Evolutionary conservation across 176 grass and related monocot genomes (phyloP).

Genomic region (Triticum dicoccoides): DNA sequence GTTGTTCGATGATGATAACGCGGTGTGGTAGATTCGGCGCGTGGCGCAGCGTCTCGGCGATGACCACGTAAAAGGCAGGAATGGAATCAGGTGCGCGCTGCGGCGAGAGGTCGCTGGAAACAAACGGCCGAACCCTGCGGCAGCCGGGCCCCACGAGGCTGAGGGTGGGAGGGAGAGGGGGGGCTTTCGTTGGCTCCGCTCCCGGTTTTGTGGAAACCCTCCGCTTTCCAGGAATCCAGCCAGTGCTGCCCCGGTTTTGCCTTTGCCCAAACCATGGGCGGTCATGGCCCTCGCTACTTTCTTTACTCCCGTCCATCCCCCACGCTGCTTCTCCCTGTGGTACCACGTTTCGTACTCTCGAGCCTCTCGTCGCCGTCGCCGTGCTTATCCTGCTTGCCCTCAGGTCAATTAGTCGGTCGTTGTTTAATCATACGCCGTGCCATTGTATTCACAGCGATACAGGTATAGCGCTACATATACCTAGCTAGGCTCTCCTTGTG

Average conservation of each 20-base stretch:
- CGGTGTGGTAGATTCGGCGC: not conserved
- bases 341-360: constrained; percentile 4
- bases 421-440: not conserved
- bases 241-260: not conserved
- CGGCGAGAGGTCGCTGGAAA: not conserved
- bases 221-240: constrained; percentile 6
- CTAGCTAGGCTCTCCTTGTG: too few relatives aligned
- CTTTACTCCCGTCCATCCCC: not conserved
- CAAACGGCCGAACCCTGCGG: not conserved
- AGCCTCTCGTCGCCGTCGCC: not conserved
- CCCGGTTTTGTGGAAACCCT: constrained; percentile 13
- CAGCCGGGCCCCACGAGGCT: not conserved
- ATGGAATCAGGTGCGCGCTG: not conserved
- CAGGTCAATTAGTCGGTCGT: not conserved
- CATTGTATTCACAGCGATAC: not conserved
- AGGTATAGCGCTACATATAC: not conserved
- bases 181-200: not conserved
- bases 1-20: not conserved
- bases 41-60: not conserved
- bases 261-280: not conserved
- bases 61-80: not conserved
- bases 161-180: not conserved
- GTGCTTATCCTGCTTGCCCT: not conserved
- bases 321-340: not conserved
- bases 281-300: not conserved